phyloP scores from a whole-genome alignment of 75 land plant genomes.

The Adiantum capillusveneris region DNA sequence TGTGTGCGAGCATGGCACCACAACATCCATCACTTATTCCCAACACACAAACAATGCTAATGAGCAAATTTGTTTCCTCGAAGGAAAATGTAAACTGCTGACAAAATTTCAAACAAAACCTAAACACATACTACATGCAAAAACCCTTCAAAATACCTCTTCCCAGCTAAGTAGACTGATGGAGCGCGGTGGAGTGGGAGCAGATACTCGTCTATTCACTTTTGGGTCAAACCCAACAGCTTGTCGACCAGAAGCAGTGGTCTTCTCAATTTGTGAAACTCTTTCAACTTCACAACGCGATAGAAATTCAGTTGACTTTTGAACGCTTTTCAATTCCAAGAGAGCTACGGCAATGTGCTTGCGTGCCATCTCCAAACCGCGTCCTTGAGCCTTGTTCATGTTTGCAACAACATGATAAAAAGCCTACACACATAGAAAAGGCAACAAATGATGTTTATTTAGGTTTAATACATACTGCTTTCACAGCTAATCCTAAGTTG shows the following conservation, averaged over 20 bases:
- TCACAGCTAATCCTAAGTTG: not conserved
- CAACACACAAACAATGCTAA: too few species aligned
- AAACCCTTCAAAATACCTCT: too few species aligned
- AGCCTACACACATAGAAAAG: slow-evolving; percentile 36
- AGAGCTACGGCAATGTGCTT: slow-evolving; percentile 81
- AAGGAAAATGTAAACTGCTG: too few species aligned
- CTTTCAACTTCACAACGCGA: slow-evolving; percentile 10
- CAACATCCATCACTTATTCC: too few species aligned
- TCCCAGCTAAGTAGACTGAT: slow-evolving; percentile 72
- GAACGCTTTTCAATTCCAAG: slow-evolving; percentile 52
- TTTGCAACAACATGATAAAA: slow-evolving; percentile 59
- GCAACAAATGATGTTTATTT: too few species aligned
- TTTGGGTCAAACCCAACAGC: slow-evolving; percentile 89
- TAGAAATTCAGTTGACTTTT: slow-evolving; percentile 52
- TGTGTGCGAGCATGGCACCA: too few species aligned
- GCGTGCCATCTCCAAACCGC: slow-evolving; percentile 83
- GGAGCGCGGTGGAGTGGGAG: slow-evolving; percentile 99
- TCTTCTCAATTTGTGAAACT: slow-evolving; percentile 19
- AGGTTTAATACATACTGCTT: too few species aligned
- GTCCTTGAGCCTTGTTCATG: slow-evolving; percentile 90
- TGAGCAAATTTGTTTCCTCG: too few species aligned
- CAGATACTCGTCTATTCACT: slow-evolving; percentile 57
- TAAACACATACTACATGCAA: too few species aligned
- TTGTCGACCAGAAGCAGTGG: slow-evolving; percentile 82
- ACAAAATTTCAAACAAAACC: too few species aligned